These are phyloP conservation scores for Colletotrichum neosansevieriae DNA, from an alignment of 2,329 filamentous ascomycete genomes.

Conservation along the genomic window DNA sequence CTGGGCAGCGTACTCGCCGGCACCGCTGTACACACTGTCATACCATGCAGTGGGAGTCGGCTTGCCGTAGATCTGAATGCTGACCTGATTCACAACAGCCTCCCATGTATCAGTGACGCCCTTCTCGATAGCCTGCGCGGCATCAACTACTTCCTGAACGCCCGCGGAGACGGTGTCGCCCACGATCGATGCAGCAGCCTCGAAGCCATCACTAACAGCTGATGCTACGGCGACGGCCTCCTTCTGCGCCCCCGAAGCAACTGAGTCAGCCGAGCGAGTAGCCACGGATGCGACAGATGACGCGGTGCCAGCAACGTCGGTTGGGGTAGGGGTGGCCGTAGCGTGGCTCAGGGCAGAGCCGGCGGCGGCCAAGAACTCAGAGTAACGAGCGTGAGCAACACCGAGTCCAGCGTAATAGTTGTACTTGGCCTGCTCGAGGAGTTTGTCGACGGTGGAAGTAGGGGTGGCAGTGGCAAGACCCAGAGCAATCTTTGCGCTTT, in stretches of 20 bases:
- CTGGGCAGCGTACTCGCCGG: slow-evolving; percentile 69
- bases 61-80: slow-evolving; percentile 76
- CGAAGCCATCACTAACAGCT: slow-evolving; percentile 56
- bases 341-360: slow-evolving; percentile 74
- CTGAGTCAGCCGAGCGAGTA: slow-evolving; percentile 58
- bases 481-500: slow-evolving; percentile 74
- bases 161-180: slow-evolving; percentile 50
- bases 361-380: slow-evolving; percentile 78
- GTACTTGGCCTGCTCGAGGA: slow-evolving; percentile 70
- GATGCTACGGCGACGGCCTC: slow-evolving; percentile 65
- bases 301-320: slow-evolving; percentile 61
- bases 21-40: slow-evolving; percentile 59
- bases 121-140: slow-evolving; percentile 53
- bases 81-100: slow-evolving; percentile 69
- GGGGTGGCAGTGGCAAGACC: slow-evolving; percentile 72
- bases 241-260: slow-evolving; percentile 61
- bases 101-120: slow-evolving; percentile 56
- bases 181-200: slow-evolving; percentile 51
- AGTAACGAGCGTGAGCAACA: slow-evolving; percentile 82
- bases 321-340: slow-evolving; percentile 71
- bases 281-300: slow-evolving; percentile 61
- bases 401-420: slow-evolving; percentile 85
- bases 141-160: slow-evolving; percentile 55
- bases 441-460: slow-evolving; percentile 66
- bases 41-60: slow-evolving; percentile 71